Evolutionary conservation across 1,139 yeast species (phyloP).

Genomic region (Kodamaea sp.): DNA sequence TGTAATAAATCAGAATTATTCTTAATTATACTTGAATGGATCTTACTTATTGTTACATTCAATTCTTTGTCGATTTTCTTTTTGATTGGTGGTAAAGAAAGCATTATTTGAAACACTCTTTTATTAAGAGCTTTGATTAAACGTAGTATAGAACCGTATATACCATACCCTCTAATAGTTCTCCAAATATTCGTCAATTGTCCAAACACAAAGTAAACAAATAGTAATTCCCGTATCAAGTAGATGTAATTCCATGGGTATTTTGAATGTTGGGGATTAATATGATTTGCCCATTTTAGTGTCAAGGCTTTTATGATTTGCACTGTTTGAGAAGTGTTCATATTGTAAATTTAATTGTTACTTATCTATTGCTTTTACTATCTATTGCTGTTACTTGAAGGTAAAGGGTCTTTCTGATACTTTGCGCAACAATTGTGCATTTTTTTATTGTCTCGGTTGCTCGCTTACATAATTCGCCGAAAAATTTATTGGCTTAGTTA

Average conservation of each 20-base stretch:
- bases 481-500: neutral
- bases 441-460: neutral
- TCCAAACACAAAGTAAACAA: slow-evolving; percentile 18
- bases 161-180: slow-evolving; percentile 39
- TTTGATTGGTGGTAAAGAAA: slow-evolving; percentile 53
- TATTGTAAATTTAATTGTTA: too few relatives aligned
- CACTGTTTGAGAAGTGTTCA: too few relatives aligned
- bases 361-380: too few relatives aligned
- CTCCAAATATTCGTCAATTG: slow-evolving; percentile 11
- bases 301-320: neutral
- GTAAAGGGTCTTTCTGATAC: too few relatives aligned
- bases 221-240: slow-evolving; percentile 26
- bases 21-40: slow-evolving; percentile 55
- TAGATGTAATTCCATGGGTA: slow-evolving; percentile 8
- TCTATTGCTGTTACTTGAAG: too few relatives aligned
- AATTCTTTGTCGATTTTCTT: slow-evolving; percentile 62
- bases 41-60: slow-evolving; percentile 36
- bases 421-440: too few relatives aligned
- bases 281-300: slow-evolving; percentile 2
- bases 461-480: neutral
- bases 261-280: slow-evolving; percentile 3
- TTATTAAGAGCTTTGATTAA: slow-evolving; percentile 15
- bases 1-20: slow-evolving; percentile 46
- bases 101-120: slow-evolving; percentile 28
- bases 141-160: slow-evolving; percentile 21